Conservation (phyloP, 148 eudicot species). For the Fagopyrum homotropicum region DNA sequence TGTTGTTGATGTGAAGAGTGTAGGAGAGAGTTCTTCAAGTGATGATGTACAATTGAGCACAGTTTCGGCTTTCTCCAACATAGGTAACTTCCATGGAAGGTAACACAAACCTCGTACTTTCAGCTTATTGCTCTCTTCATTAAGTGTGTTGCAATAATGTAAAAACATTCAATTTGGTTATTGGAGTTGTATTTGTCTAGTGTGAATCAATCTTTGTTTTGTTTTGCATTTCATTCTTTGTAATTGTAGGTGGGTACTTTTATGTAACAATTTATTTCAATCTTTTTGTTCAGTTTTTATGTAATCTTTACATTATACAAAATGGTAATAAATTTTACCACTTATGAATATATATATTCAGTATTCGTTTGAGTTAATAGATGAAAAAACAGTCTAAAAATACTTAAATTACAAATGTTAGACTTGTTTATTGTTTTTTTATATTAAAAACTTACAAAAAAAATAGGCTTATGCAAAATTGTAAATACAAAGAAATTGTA, state of each 20-base stretch:
- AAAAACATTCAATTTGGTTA: neutral
- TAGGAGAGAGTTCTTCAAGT: neutral
- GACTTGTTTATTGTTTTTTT: no score
- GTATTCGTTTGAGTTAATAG: no score
- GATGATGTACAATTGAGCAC: slow-evolving; percentile 30
- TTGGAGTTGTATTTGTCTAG: slow-evolving; percentile 9
- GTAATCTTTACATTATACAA: neutral
- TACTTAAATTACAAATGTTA: no score
- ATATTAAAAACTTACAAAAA: no score
- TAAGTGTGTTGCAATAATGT: neutral
- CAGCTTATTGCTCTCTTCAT: neutral
- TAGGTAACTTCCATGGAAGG: slow-evolving; percentile 45
- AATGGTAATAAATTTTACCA: neutral
- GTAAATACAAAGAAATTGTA: no score
- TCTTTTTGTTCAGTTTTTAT: neutral
- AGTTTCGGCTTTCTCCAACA: slow-evolving; percentile 37
- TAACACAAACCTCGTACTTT: slow-evolving; percentile 6
- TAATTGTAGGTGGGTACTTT: slow-evolving; percentile 1
- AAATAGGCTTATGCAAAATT: no score
- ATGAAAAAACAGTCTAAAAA: no score
- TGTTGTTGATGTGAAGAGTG: slow-evolving; percentile 15
- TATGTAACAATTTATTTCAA: neutral
- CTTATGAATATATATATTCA: no score
- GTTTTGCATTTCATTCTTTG: slow-evolving; percentile 12
- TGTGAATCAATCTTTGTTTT: neutral